A percentile compares a stretch with the other conserved stretches of the same genome.
Evolutionary conservation across 1,284 basidiomycete genomes (phyloP).

Genomic region (Uromyces viciae-fabae): DNA sequence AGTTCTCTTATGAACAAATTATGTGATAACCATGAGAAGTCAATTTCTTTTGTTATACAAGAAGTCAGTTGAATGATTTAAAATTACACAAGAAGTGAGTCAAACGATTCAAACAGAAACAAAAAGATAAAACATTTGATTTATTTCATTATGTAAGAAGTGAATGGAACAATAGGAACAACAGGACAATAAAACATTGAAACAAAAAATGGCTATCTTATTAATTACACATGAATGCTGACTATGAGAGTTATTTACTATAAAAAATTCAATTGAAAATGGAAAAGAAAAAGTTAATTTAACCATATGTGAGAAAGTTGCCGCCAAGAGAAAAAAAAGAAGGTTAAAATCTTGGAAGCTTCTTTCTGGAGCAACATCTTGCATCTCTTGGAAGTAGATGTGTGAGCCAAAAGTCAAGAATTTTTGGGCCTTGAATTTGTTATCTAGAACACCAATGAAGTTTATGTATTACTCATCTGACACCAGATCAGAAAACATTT

Average conservation of each 20-base stretch:
- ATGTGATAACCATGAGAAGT: too few species aligned
- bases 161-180: neutral
- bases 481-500: neutral
- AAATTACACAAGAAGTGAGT: too few species aligned
- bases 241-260: neutral
- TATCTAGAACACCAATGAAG: too few species aligned
- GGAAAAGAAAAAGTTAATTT: neutral
- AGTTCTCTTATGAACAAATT: too few species aligned
- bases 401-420: too few species aligned
- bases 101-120: neutral
- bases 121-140: neutral
- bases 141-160: neutral
- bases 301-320: neutral
- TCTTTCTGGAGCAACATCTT: neutral
- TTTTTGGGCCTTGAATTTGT: too few species aligned
- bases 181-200: neutral
- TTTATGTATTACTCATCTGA: too few species aligned
- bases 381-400: neutral
- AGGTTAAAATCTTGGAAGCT: neutral
- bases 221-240: neutral
- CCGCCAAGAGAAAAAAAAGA: neutral
- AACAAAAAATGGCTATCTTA: neutral
- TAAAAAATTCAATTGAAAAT: neutral
- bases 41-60: too few species aligned
- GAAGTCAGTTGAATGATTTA: too few species aligned